These are phyloP conservation scores for Curvularia eragrostidis DNA, from an alignment of 2,329 filamentous ascomycete genomes.

Conservation along the genomic window DNA sequence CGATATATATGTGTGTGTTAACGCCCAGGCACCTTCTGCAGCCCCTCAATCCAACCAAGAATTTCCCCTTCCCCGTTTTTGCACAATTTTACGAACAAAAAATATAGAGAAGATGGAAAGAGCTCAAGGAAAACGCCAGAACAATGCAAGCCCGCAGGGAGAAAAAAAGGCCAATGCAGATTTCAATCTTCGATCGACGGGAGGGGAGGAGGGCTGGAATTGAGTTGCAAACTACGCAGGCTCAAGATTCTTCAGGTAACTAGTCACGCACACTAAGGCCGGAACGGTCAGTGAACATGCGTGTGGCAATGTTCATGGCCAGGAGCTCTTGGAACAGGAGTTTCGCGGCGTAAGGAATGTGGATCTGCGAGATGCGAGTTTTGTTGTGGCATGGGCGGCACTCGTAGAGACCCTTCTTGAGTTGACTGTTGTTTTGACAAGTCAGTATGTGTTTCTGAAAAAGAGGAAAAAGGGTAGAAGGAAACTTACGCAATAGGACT, in stretches of 20 bases:
- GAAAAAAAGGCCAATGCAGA: background rate
- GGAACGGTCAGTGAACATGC: slow-evolving; percentile 92
- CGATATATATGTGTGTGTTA: background rate
- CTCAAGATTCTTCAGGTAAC: background rate
- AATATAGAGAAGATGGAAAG: background rate
- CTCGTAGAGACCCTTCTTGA: slow-evolving; percentile 95
- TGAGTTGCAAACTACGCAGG: background rate
- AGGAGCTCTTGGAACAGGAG: slow-evolving; percentile 97
- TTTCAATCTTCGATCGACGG: slow-evolving; percentile 1
- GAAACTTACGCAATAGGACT: slow-evolving; percentile 95
- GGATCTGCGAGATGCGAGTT: slow-evolving; percentile 96
- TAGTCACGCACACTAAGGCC: slow-evolving; percentile 70
- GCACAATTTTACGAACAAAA: background rate
- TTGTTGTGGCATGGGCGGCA: slow-evolving; percentile 99
- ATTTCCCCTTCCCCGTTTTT: background rate
- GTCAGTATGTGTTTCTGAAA: slow-evolving; percentile 26
- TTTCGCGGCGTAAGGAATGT: slow-evolving; percentile 98
- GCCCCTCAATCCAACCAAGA: background rate
- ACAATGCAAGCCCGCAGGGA: background rate
- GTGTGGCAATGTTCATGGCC: slow-evolving; percentile 96
- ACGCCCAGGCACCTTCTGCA: background rate
- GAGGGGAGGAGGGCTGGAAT: background rate
- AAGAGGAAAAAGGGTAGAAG: background rate
- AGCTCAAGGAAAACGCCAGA: slow-evolving; percentile 1
- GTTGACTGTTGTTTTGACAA: slow-evolving; percentile 65